These are phyloP conservation scores for Solanum gandarillasii DNA, from an alignment of 257 asterid genomes.

Conservation along the genomic window DNA sequence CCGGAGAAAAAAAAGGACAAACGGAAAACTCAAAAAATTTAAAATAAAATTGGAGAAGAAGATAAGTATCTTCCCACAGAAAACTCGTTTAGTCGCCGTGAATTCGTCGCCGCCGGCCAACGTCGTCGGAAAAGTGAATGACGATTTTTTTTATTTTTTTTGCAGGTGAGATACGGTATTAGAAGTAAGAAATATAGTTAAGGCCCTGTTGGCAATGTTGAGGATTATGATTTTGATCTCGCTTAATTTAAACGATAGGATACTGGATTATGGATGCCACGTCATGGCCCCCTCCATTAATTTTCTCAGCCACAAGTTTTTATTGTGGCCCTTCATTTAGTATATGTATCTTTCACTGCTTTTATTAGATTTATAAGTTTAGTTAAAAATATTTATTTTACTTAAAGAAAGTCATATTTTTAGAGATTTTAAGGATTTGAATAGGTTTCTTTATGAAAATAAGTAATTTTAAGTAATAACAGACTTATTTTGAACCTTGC, in stretches of 20 bases:
- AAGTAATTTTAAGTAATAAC: not conserved
- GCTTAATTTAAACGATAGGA: conserved; percentile 13
- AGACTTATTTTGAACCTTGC: not conserved
- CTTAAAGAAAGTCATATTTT: not conserved
- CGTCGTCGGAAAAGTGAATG: not conserved
- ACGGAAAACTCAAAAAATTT: not conserved
- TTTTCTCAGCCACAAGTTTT: conserved; percentile 62
- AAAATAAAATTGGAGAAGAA: not conserved
- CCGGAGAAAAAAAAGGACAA: not conserved
- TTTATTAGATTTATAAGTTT: not conserved
- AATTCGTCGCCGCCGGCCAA: not conserved
- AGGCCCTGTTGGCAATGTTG: conserved; percentile 42
- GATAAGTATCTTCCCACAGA: no score
- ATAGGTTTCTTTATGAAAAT: not conserved
- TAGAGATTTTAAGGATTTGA: not conserved
- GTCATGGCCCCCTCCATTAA: conserved; percentile 21
- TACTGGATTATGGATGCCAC: conserved; percentile 46
- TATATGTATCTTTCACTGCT: not conserved
- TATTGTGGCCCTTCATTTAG: conserved; percentile 26
- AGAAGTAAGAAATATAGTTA: not conserved
- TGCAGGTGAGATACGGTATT: not conserved
- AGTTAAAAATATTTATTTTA: not conserved
- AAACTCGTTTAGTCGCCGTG: not conserved
- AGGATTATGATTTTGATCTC: conserved; percentile 29
- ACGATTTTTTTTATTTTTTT: not conserved